A percentile compares a stretch with the other conserved stretches of the same genome.
phyloP scores from a whole-genome alignment of 2,329 filamentous ascomycete species.

The Endoconidiophora laricicola region DNA sequence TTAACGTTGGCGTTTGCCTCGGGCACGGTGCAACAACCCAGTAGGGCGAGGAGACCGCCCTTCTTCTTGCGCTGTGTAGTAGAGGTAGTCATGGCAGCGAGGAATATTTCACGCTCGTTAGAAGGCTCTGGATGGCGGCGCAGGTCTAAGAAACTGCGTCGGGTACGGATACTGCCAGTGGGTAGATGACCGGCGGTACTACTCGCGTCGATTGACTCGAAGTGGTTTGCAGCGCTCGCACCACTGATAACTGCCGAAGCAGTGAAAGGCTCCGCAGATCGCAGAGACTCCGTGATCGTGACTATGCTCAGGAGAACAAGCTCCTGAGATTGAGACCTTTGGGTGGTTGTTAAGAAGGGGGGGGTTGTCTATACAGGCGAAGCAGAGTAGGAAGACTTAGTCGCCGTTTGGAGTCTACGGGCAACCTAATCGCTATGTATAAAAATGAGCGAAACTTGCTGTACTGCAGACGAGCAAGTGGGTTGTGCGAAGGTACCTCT shows the following conservation, averaged over 20 bases:
- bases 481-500: no score
- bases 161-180: constrained; percentile 11
- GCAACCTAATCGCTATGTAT: neutral
- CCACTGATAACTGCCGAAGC: constrained; percentile 13
- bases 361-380: neutral
- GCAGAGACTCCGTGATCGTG: constrained; percentile 14
- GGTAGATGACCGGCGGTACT: constrained; percentile 9
- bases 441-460: neutral
- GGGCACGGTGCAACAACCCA: constrained; percentile 51
- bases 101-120: constrained; percentile 12
- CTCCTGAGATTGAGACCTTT: constrained; percentile 9
- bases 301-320: constrained; percentile 11
- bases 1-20: constrained; percentile 40
- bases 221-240: constrained; percentile 10
- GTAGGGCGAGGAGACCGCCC: constrained; percentile 39
- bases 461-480: neutral
- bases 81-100: constrained; percentile 16
- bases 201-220: constrained; percentile 11
- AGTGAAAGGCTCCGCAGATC: constrained; percentile 12
- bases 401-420: neutral
- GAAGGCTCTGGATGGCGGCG: constrained; percentile 9
- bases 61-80: constrained; percentile 36
- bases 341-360: neutral
- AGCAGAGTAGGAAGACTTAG: neutral
- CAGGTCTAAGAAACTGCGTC: constrained; percentile 11